Percentiles rank a stretch among this genome's conserved stretches.
Evolutionary conservation across 2,329 filamentous ascomycete genomes (phyloP).

Genomic region (Claviceps lovelessii): DNA sequence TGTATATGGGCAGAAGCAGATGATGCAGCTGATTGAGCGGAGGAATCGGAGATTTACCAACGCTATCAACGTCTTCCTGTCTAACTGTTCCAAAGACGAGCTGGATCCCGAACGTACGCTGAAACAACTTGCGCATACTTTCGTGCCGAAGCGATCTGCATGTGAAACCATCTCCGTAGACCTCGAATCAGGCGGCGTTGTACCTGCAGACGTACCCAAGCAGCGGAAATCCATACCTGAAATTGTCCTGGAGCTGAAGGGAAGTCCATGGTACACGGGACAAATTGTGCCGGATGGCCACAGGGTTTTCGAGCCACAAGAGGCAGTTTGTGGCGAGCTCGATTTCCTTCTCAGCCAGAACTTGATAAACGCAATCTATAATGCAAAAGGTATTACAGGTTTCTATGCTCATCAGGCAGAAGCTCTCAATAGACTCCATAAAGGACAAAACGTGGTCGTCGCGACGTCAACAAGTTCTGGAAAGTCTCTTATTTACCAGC

Average conservation of each 20-base stretch:
- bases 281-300: constrained; percentile 92
- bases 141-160: constrained; percentile 46
- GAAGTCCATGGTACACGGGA: constrained; percentile 72
- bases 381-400: constrained; percentile 70
- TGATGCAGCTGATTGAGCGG: constrained; percentile 79
- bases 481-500: constrained; percentile 94
- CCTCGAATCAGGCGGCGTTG: constrained; percentile 25
- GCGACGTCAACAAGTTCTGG: constrained; percentile 92
- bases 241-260: constrained; percentile 72
- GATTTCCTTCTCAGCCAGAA: constrained; percentile 78
- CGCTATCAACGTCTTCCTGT: constrained; percentile 64
- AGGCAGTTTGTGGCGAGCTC: constrained; percentile 67
- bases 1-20: constrained; percentile 82
- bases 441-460: constrained; percentile 77
- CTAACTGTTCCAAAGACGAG: constrained; percentile 49
- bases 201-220: constrained; percentile 61
- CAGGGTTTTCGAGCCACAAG: constrained; percentile 75
- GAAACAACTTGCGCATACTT: constrained; percentile 39
- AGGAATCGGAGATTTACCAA: constrained; percentile 70
- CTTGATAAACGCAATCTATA: constrained; percentile 91
- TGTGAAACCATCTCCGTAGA: constrained; percentile 18
- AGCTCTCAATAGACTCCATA: constrained; percentile 75
- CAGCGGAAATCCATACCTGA: constrained; percentile 69
- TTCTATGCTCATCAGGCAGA: constrained; percentile 88
- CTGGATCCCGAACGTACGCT: constrained; percentile 56